Percentiles rank a stretch among this genome's conserved stretches.
Evolutionary conservation across 768 basidiomycete species (phyloP).

Genomic region (Postia placenta): DNA sequence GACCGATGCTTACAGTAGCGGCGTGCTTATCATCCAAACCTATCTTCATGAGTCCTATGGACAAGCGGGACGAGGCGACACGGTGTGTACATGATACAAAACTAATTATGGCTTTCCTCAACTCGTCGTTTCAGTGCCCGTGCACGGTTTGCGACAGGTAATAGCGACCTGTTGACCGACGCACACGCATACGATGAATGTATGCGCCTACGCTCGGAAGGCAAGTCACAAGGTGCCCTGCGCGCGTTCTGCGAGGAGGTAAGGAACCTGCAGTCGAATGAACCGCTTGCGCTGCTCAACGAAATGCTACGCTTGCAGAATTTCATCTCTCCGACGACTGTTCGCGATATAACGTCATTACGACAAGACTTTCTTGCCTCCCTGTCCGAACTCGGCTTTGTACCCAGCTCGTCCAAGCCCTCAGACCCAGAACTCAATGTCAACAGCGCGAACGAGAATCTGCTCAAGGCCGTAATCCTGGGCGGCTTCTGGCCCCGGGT

Average conservation of each 20-base stretch:
- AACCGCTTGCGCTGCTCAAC: background rate
- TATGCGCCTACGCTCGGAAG: slow-evolving; percentile 41
- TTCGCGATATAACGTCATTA: slow-evolving; percentile 75
- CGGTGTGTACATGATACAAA: slow-evolving; percentile 42
- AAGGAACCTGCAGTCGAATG: slow-evolving; percentile 4
- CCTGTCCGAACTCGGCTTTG: slow-evolving; percentile 66
- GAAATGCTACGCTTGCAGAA: slow-evolving; percentile 40
- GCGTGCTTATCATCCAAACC: slow-evolving; percentile 86
- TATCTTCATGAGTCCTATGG: slow-evolving; percentile 75
- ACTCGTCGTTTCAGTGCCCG: too few species aligned
- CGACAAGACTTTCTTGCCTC: slow-evolving; percentile 72
- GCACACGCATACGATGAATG: slow-evolving; percentile 69
- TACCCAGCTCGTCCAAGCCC: slow-evolving; percentile 41
- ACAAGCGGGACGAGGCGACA: slow-evolving; percentile 75
- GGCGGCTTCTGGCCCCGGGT: slow-evolving; percentile 87
- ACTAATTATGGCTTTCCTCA: background rate
- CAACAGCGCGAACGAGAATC: slow-evolving; percentile 60
- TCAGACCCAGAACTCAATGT: slow-evolving; percentile 49
- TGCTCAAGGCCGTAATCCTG: slow-evolving; percentile 79
- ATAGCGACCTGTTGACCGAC: slow-evolving; percentile 85
- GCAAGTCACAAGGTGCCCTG: slow-evolving; percentile 39
- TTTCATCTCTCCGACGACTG: slow-evolving; percentile 68
- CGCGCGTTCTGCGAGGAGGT: slow-evolving; percentile 71
- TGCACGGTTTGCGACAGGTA: slow-evolving; percentile 56
- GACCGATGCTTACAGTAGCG: slow-evolving; percentile 74